Percentiles rank a stretch among this genome's conserved stretches.
phyloP scores from a whole-genome alignment of 306 rosid species.

The Medicago arabica region DNA sequence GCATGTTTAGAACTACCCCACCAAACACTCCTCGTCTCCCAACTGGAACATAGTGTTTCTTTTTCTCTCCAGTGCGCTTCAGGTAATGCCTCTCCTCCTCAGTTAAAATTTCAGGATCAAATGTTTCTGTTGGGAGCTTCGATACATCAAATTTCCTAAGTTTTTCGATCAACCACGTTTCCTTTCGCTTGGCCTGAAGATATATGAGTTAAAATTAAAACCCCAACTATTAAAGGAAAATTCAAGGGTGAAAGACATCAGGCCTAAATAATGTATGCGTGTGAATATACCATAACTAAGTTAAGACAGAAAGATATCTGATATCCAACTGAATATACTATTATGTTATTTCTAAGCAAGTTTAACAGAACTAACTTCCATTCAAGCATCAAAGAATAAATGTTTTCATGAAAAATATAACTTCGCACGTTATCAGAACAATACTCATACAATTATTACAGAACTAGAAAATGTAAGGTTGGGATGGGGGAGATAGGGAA shows the following conservation, averaged over 20 bases:
- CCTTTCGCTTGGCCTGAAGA: constrained; percentile 87
- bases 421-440: constrained; percentile 1
- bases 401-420: constrained; percentile 21
- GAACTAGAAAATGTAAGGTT: constrained; percentile 12
- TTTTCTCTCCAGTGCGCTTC: constrained; percentile 93
- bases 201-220: constrained; percentile 2
- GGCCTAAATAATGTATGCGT: background rate
- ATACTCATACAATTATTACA: background rate
- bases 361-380: constrained; percentile 16
- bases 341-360: constrained; percentile 9
- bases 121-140: constrained; percentile 61
- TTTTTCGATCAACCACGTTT: constrained; percentile 87
- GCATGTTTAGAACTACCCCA: constrained; percentile 95
- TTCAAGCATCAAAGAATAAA: constrained; percentile 22
- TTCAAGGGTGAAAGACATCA: background rate
- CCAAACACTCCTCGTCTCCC: constrained; percentile 97
- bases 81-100: constrained; percentile 93
- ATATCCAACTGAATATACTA: background rate
- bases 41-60: constrained; percentile 77
- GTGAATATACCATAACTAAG: constrained; percentile 22
- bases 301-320: constrained; percentile 22
- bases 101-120: constrained; percentile 89
- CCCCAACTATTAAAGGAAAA: background rate
- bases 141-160: constrained; percentile 74
- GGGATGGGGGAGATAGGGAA: background rate